Evolutionary conservation across 2,329 filamentous ascomycete genomes (phyloP).

Genomic region (Botryosphaeria agaves): DNA sequence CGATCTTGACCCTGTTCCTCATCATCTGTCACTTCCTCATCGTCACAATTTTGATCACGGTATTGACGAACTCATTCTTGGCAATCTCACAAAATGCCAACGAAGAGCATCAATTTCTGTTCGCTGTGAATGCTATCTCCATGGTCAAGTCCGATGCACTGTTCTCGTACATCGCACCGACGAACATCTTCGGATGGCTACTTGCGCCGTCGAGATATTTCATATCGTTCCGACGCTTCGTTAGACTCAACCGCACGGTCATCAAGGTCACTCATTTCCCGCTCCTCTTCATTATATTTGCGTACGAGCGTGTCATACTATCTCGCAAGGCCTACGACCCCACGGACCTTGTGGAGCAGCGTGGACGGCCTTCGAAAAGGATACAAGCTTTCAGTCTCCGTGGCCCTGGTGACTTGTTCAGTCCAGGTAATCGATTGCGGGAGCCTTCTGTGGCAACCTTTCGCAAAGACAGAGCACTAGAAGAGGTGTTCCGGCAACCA

Average conservation of each 20-base stretch:
- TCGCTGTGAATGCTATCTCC: constrained; percentile 91
- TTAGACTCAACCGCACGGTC: constrained; percentile 72
- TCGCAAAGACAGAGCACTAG: constrained; percentile 75
- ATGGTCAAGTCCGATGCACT: constrained; percentile 97
- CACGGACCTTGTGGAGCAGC: constrained; percentile 68
- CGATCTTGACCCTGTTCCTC: constrained; percentile 63
- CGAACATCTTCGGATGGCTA: constrained; percentile 82
- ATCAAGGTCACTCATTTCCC: constrained; percentile 89
- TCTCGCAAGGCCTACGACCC: constrained; percentile 63
- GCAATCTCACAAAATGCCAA: constrained; percentile 83
- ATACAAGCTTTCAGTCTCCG: constrained; percentile 22
- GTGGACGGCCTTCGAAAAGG: constrained; percentile 35
- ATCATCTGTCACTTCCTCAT: constrained; percentile 93
- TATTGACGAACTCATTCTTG: constrained; percentile 95
- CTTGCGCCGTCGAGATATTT: constrained; percentile 67
- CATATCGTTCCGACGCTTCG: constrained; percentile 65
- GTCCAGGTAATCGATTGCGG: constrained; percentile 48
- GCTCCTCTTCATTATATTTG: constrained; percentile 67
- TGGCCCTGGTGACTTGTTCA: constrained; percentile 44
- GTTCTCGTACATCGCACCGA: constrained; percentile 84
- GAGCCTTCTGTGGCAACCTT: constrained; percentile 80
- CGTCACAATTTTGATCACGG: constrained; percentile 84
- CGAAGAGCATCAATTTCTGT: constrained; percentile 81
- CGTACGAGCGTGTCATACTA: constrained; percentile 71
- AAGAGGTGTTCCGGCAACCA: constrained; percentile 68